Evolutionary conservation across 768 basidiomycete species (phyloP), one percentile per base, ranked within the genome.

Genomic region (Phaeotremella skinneri): DNA sequence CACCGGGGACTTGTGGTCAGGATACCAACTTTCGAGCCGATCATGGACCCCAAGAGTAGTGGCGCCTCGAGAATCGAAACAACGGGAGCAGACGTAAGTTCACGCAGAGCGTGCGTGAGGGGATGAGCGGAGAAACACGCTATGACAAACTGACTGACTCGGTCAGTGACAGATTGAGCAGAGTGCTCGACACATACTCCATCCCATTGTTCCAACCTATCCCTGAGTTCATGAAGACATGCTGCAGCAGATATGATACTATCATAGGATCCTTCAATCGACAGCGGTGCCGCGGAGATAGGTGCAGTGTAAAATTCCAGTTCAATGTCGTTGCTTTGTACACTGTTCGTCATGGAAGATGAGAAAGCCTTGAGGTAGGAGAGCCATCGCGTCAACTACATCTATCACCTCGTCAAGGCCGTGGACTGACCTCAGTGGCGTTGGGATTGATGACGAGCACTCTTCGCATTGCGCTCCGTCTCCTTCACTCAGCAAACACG

Each of bases 1-100:
- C 70, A 72, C 1, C 70, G 56, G 7, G 60, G 62, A n/a, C 63
- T 63, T 13, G 70, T 72, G 2, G 70, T 72, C 32, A 72, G 45
- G 29, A 72, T 63, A 2, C 70, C 70, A 14, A 59, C 43, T 17
- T 49, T 41, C 5, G 62, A 34, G 9, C 63, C 62, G 7, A 72
- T 29, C n/a, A 57, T 53, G 25, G 60, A 62, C 4, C 50, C 64
- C 25, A 64, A 55, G 4, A 68, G 56, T 27, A 72, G 53, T 9
- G 64, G 64, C 37, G 67, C 65, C 29, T 66, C 61, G 49, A 72
- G 63, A 41, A 72, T 72, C 11, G 62, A 54, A 9, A 66, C 58
- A 14, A 68, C 63, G 4, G 70, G 70, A 1, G 61, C 17, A 17
- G 64, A 52, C 0, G 63, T 67, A 9, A 68, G 26, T 53, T 72